Evolutionary conservation across 805 yeast genomes (phyloP), one percentile per base, ranked within the genome.

Genomic region (Komagataella pastoris): DNA sequence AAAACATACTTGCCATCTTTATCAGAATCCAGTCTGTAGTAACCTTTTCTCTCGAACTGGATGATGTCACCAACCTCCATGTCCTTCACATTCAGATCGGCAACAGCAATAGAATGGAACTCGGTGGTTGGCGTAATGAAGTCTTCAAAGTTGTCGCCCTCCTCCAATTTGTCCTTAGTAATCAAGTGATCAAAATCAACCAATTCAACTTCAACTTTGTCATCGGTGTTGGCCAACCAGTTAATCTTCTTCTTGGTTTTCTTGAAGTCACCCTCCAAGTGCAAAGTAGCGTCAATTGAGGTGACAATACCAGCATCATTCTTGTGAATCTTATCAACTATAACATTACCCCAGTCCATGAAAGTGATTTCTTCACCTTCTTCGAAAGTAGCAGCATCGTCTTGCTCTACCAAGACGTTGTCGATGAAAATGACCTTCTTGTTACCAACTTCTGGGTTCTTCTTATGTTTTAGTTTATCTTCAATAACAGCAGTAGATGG

Each of bases 341-440:
- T 85, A 53, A 81, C 85, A 66, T 91, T 91, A 76, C 97, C 98
- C 98, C 98, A 91, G 71, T 91, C 97, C 98, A 91, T 91, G 62
- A 91, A 78, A n/a, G 98, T 91, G 56, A 90, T 75, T 73, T 91
- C 98, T 71, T 91, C 98, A 57, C 85, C 87, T 47, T 81, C 91
- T 58, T 76, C 80, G 47, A 75, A 66, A 6, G 72, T 59, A 55
- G 83, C 73, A 48, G 90, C 83, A 69, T 91, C 98, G 24, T 75
- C 91, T 72, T 87, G 96, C 64, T 90, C 97, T 61, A 91, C 74
- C 59, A 88, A 70, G 48, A 86, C 74, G 51, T 80, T 72, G 54
- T 80, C 73, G 57, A 79, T 69, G 67, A 73, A 84, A 58, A 84
- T 72, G 48, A 89, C 89, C 64, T 80, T 76, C 78, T 91, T 91